A percentile compares a stretch with the other conserved stretches of the same genome.
phyloP scores from a whole-genome alignment of 257 asterid genomes.

The Cinchona pubescens region DNA sequence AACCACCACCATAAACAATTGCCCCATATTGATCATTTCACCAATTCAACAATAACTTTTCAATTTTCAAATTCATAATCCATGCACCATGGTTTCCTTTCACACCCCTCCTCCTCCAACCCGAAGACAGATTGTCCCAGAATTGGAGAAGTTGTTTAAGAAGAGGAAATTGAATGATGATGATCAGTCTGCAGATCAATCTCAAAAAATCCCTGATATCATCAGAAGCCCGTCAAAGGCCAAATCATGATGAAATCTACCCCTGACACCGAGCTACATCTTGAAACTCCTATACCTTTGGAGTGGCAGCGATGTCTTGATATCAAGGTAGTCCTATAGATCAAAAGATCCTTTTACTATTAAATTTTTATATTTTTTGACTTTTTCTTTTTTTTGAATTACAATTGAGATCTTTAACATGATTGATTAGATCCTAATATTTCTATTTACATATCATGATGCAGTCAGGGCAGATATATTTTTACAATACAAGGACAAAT shows the following conservation, averaged over 20 bases:
- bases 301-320: conserved; percentile 82
- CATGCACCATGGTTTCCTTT: conserved; percentile 43
- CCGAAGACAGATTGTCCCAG: conserved; percentile 24
- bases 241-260: conserved; percentile 20
- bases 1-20: conserved; percentile 22
- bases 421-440: background rate
- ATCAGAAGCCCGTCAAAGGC: conserved; percentile 25
- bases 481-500: conserved; percentile 53
- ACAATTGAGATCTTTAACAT: background rate
- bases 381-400: background rate
- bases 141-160: conserved; percentile 36
- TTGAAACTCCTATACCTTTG: conserved; percentile 41
- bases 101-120: conserved; percentile 33
- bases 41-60: background rate
- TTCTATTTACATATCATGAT: background rate
- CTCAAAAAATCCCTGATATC: background rate
- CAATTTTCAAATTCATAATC: background rate
- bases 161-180: conserved; percentile 57
- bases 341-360: too few species aligned
- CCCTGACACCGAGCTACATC: conserved; percentile 26
- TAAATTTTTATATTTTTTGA: too few species aligned
- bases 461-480: conserved; percentile 67
- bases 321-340: conserved; percentile 40
- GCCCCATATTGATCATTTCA: conserved; percentile 12
- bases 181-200: conserved; percentile 13